These are phyloP conservation scores for Amaranthus hypochondriacus DNA, from an alignment of 148 eudicot species.

Conservation along the genomic window DNA sequence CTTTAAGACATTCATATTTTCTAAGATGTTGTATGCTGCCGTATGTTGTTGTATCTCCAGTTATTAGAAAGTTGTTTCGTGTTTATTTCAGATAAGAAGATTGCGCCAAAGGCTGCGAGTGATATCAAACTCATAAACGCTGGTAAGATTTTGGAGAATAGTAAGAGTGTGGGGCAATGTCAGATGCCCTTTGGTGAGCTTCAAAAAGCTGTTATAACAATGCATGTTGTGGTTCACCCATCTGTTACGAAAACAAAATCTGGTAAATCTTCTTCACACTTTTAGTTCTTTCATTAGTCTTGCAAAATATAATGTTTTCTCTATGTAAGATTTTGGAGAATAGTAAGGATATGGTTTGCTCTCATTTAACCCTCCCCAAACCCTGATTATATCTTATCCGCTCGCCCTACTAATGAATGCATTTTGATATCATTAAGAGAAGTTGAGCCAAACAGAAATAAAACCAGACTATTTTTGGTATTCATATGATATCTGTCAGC, in stretches of 20 bases:
- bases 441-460: no score
- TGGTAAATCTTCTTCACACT: conserved; percentile 38
- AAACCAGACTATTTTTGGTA: no score
- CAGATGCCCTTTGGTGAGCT: conserved; percentile 66
- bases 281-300: neutral
- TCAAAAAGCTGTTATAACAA: conserved; percentile 57
- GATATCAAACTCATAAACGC: conserved; percentile 74
- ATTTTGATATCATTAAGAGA: no score
- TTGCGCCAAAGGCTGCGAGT: conserved; percentile 57
- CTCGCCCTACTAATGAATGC: no score
- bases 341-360: no score
- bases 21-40: no score
- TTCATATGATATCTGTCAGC: no score
- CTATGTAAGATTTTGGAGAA: no score
- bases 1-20: no score
- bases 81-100: conserved; percentile 51
- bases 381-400: no score
- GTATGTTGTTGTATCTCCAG: no score
- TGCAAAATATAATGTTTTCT: neutral
- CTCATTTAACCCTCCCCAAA: no score
- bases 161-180: conserved; percentile 76
- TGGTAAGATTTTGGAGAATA: conserved; percentile 86
- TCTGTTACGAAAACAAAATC: conserved; percentile 61
- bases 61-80: neutral
- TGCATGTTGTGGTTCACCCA: conserved; percentile 95